These are phyloP conservation scores for Ocimum tenuiflorum DNA, from an alignment of 257 asterid genomes.

Conservation along the genomic window DNA sequence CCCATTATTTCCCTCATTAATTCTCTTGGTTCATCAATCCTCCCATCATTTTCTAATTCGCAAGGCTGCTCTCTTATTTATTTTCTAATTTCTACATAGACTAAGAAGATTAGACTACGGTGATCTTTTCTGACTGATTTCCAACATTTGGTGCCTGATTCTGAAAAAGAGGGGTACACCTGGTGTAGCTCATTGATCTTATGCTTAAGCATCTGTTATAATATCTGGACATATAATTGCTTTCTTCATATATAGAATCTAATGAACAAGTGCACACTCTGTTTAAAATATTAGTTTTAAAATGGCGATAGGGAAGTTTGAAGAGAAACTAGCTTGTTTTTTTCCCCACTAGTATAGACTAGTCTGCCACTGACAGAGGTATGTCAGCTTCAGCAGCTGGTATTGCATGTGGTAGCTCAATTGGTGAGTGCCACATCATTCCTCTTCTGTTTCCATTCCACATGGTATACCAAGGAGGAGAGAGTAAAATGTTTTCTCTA, in stretches of 20 bases:
- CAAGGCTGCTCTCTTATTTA: neutral
- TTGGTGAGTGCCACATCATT: neutral
- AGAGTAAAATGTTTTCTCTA: neutral
- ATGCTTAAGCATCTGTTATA: neutral
- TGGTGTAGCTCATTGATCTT: neutral
- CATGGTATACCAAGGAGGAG: neutral
- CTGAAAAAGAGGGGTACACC: neutral
- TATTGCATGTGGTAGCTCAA: neutral
- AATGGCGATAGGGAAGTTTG: neutral
- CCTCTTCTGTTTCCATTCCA: neutral
- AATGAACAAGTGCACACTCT: neutral
- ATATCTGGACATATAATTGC: neutral
- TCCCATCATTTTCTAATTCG: neutral
- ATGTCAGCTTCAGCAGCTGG: neutral
- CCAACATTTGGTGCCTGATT: neutral
- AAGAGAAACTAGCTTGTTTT: neutral
- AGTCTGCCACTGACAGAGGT: neutral
- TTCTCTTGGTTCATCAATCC: neutral
- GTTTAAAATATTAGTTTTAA: neutral
- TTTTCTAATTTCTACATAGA: neutral
- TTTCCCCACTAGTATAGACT: neutral
- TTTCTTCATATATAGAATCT: neutral
- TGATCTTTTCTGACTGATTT: neutral
- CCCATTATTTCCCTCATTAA: neutral
- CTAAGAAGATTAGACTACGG: conserved; percentile 5